phyloP scores from a whole-genome alignment of 164 flowering plant species.

The Chimonanthus praecox region DNA sequence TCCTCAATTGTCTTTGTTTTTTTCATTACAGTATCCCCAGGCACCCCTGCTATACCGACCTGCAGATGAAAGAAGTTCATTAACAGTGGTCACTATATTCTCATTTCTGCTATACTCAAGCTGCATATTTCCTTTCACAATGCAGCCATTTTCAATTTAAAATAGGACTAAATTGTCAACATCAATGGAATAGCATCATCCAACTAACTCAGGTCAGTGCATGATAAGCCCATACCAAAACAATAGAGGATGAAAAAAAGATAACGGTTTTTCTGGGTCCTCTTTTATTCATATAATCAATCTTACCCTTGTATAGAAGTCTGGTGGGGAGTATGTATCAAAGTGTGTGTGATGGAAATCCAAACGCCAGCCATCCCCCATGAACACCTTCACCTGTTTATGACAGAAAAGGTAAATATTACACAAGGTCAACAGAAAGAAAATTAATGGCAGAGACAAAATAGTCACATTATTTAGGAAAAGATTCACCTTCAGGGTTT shows the following conservation, averaged over 20 bases:
- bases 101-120: background rate
- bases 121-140: background rate
- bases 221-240: too few relatives aligned
- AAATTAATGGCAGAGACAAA: background rate
- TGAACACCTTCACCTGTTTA: slow-evolving; percentile 34
- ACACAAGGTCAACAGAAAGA: slow-evolving; percentile 5
- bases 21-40: slow-evolving; percentile 32
- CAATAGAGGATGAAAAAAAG: background rate
- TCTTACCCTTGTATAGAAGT: slow-evolving; percentile 47
- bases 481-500: slow-evolving; percentile 32
- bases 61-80: slow-evolving; percentile 8
- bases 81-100: background rate
- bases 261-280: background rate
- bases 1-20: slow-evolving; percentile 32
- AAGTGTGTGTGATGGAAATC: slow-evolving; percentile 44
- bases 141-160: background rate
- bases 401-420: slow-evolving; percentile 3
- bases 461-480: background rate
- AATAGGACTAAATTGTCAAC: background rate
- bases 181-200: background rate
- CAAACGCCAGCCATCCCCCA: slow-evolving; percentile 51
- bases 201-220: background rate
- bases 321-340: slow-evolving; percentile 51
- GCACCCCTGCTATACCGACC: slow-evolving; percentile 52
- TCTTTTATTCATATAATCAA: background rate